Evolutionary conservation across 2,329 filamentous ascomycete species (phyloP).

Genomic region (Aspergillus pseudoglaucus): DNA sequence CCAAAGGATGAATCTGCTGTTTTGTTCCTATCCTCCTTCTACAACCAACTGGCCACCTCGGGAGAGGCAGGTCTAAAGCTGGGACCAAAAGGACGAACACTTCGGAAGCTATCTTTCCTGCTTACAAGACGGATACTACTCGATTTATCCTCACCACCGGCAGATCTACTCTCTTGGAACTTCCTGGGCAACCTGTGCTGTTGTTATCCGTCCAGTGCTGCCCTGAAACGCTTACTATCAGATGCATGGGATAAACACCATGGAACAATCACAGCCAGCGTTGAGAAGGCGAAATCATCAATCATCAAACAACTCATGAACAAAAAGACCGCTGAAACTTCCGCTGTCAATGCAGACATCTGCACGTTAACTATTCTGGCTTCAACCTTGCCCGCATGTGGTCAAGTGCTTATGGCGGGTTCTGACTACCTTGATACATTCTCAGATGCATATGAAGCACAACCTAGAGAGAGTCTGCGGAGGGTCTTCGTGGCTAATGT

Average conservation of each 20-base stretch:
- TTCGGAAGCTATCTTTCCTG: slow-evolving; percentile 61
- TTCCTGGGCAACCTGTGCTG: slow-evolving; percentile 64
- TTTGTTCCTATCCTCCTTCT: slow-evolving; percentile 62
- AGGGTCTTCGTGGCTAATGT: slow-evolving; percentile 64
- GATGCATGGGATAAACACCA: slow-evolving; percentile 38
- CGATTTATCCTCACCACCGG: slow-evolving; percentile 37
- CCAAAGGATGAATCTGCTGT: slow-evolving; percentile 53
- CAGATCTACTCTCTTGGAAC: slow-evolving; percentile 54
- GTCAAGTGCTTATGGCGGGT: slow-evolving; percentile 66
- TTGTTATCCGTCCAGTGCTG: slow-evolving; percentile 59
- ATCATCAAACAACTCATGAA: slow-evolving; percentile 27
- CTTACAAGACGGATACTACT: slow-evolving; percentile 55
- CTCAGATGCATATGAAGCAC: slow-evolving; percentile 38
- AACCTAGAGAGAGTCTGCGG: slow-evolving; percentile 57
- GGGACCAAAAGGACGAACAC: slow-evolving; percentile 35
- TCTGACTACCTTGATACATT: slow-evolving; percentile 82
- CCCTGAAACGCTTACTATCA: slow-evolving; percentile 48
- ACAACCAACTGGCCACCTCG: slow-evolving; percentile 46
- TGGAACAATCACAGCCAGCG: slow-evolving; percentile 25
- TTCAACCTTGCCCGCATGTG: slow-evolving; percentile 38
- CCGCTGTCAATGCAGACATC: slow-evolving; percentile 21
- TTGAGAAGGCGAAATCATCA: slow-evolving; percentile 30
- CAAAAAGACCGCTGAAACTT: slow-evolving; percentile 5
- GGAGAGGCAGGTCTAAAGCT: slow-evolving; percentile 24
- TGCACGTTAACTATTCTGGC: slow-evolving; percentile 35